Conservation (phyloP, 176 grass and related monocot species). For the Metroxylon sagu region DNA sequence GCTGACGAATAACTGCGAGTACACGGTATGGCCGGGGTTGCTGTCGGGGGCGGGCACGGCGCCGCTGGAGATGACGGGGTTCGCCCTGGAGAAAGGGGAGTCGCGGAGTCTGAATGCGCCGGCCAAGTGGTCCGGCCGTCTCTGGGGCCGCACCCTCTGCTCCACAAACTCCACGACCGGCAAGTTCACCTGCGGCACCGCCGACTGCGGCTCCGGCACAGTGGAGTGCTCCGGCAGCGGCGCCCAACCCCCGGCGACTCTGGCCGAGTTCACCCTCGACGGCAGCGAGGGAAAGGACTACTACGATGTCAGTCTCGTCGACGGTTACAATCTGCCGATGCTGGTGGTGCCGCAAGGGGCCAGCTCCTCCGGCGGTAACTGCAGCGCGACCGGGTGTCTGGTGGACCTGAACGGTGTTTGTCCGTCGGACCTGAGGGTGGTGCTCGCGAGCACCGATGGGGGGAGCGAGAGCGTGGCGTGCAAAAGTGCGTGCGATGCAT, state of each 20-base stretch:
- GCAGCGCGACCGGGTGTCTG: conserved; percentile 69
- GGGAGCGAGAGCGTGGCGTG: conserved; percentile 52
- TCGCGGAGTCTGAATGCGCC: conserved; percentile 41
- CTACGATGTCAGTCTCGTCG: background rate
- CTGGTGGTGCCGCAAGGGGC: conserved; percentile 52
- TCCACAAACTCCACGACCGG: conserved; percentile 36
- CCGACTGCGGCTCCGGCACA: conserved; percentile 53
- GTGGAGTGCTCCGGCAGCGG: conserved; percentile 60
- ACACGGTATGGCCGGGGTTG: conserved; percentile 86
- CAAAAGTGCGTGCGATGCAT: conserved; percentile 89
- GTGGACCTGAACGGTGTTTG: conserved; percentile 74
- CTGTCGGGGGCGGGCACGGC: conserved; percentile 70
- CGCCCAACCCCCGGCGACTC: conserved; percentile 56
- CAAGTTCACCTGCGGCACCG: conserved; percentile 67
- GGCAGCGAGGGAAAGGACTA: conserved; percentile 39
- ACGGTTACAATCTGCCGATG: conserved; percentile 51
- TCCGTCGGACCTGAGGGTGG: conserved; percentile 52
- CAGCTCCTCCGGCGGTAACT: conserved; percentile 19
- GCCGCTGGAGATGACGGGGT: conserved; percentile 53
- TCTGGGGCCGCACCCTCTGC: conserved; percentile 92
- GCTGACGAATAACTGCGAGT: conserved; percentile 63
- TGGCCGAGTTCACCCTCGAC: conserved; percentile 85
- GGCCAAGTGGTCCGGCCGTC: conserved; percentile 71
- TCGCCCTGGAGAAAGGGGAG: conserved; percentile 51
- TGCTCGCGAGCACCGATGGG: background rate